Evolutionary conservation across 2,329 filamentous ascomycete genomes (phyloP), one percentile per base, ranked within the genome.

Genomic region (Endoconidiophora laricicola): DNA sequence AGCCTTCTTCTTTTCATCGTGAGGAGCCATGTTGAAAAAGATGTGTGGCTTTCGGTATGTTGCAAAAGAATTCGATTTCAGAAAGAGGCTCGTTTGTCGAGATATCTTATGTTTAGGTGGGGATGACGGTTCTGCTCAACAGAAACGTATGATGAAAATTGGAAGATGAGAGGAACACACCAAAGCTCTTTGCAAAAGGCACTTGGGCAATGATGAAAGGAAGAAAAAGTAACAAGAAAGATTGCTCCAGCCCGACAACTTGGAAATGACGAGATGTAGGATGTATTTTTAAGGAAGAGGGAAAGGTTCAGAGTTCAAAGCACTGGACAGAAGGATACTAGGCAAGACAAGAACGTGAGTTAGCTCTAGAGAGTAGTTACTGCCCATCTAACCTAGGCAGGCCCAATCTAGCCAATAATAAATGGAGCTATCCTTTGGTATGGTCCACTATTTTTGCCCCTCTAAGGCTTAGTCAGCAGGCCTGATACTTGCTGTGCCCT

Each of bases 1-100:
- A 66, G 81, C 81, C 79, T 86, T 87, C 70, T 81, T 81, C 78
- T 86, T 87, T 63, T 83, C 78, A 57, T 78, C 66, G 66, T 81
- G 37, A 24, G 49, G 44, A 38, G 48, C 78, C 83, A 87, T 87
- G 58, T 67, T 83, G 75, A 58, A 58, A 54, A 54, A 14, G 47
- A 40, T 43, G 20, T 41, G 18, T 18, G 16, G 23, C 23, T 29
- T 10, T 40, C 6, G n/a, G 36, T 48, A 33, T 18, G 6, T 22
- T 38, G 26, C 20, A 44, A 26, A 20, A 16, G 26, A 36, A 44
- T 44, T 20, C 40, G 42, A 38, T 44, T 39, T 38, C n/a, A 24
- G 23, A 23, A 6, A 42, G 23, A 46, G 37, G 43, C 43, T 44
- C 39, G 44, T 44, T 46, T 49, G 26, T 36, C 14, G 40, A 46